Conservation (phyloP, 1,284 basidiomycete species). For the Heterobasidion irregulare region DNA sequence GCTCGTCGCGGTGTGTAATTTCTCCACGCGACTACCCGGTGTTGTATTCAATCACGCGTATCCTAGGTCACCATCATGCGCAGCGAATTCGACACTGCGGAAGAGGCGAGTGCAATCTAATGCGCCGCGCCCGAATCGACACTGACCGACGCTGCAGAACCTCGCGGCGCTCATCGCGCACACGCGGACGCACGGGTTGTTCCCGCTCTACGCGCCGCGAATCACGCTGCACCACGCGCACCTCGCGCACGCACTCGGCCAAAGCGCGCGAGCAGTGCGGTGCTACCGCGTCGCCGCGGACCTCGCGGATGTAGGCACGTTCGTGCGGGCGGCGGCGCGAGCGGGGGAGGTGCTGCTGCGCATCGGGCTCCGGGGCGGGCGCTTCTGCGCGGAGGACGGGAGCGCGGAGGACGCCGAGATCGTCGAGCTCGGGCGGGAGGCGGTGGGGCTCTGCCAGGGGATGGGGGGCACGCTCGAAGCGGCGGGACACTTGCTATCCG, state of each 20-base stretch:
- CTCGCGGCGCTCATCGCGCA: conserved; percentile 52
- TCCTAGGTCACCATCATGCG: conserved; percentile 55
- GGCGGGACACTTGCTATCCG: conserved; percentile 44
- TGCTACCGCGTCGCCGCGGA: conserved; percentile 56
- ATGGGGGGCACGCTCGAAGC: conserved; percentile 49
- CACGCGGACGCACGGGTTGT: conserved; percentile 48
- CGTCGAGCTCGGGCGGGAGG: conserved; percentile 9
- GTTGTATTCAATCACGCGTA: not conserved
- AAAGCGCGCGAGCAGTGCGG: conserved; percentile 37
- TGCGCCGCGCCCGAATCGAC: not conserved
- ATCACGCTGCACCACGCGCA: conserved; percentile 64
- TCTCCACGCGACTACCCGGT: not conserved
- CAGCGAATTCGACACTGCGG: conserved; percentile 56
- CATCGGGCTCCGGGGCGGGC: conserved; percentile 31
- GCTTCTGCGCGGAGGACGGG: not conserved
- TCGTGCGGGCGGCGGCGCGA: conserved; percentile 46
- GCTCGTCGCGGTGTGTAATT: conserved; percentile 42
- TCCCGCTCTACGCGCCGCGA: conserved; percentile 46
- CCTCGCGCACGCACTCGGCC: conserved; percentile 52
- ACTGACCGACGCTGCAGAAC: conserved; percentile 23
- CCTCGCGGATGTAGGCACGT: conserved; percentile 34
- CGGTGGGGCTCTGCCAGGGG: conserved; percentile 20
- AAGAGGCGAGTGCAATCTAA: conserved; percentile 24
- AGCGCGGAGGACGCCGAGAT: conserved; percentile 8
- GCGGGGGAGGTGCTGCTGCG: conserved; percentile 51